Percentiles rank a stretch among this genome's conserved stretches.
phyloP scores from a whole-genome alignment of 768 basidiomycete species.

The Lactarius deliciosus region DNA sequence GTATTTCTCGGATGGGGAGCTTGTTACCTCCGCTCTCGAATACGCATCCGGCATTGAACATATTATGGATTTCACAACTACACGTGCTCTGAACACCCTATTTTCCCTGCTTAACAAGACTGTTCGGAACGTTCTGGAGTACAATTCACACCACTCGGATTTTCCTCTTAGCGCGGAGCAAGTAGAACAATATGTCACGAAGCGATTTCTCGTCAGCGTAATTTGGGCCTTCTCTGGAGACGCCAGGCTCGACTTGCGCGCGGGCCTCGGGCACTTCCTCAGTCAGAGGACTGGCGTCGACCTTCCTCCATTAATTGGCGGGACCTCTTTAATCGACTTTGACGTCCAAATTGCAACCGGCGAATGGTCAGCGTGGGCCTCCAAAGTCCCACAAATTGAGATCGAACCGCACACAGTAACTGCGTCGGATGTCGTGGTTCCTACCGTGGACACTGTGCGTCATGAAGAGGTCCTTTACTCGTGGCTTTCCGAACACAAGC shows the following conservation, averaged over 20 bases:
- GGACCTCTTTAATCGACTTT: slow-evolving; percentile 89
- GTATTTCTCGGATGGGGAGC: slow-evolving; percentile 79
- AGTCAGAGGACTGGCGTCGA: slow-evolving; percentile 86
- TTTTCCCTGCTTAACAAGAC: slow-evolving; percentile 98
- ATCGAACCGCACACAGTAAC: slow-evolving; percentile 97
- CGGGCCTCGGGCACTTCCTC: slow-evolving; percentile 86
- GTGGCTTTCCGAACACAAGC: slow-evolving; percentile 98
- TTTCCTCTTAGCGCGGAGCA: slow-evolving; percentile 86
- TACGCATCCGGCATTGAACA: slow-evolving; percentile 88
- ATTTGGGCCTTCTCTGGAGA: slow-evolving; percentile 99
- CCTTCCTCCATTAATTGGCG: slow-evolving; percentile 70
- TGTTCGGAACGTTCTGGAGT: slow-evolving; percentile 87
- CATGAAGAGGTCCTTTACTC: slow-evolving; percentile 99
- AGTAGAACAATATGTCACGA: slow-evolving; percentile 87
- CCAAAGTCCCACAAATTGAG: slow-evolving; percentile 90
- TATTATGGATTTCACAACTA: slow-evolving; percentile 97
- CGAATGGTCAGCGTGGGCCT: slow-evolving; percentile 92
- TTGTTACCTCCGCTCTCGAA: slow-evolving; percentile 74
- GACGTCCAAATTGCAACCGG: slow-evolving; percentile 86
- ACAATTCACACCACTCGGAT: slow-evolving; percentile 92
- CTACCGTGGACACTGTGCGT: slow-evolving; percentile 96
- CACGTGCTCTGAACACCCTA: slow-evolving; percentile 90
- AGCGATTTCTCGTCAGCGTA: slow-evolving; percentile 85
- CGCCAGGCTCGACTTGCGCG: slow-evolving; percentile 84
- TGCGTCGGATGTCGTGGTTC: slow-evolving; percentile 94